A percentile compares a stretch with the other conserved stretches of the same genome.
Evolutionary conservation across 106 monocot genomes (phyloP).

Genomic region (Cymbidium sinense): DNA sequence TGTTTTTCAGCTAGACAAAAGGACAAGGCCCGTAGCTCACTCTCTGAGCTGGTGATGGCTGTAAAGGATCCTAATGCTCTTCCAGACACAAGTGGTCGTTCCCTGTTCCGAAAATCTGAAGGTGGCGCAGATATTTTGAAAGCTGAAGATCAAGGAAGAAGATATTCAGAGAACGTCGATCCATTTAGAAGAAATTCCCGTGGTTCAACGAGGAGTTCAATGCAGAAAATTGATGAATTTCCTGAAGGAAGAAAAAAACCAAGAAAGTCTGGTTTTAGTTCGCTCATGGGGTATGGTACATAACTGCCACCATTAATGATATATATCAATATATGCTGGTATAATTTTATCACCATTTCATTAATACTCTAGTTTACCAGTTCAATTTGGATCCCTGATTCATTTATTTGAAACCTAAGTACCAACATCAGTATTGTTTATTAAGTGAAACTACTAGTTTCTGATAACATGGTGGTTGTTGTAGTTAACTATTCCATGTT

Average conservation of each 20-base stretch:
- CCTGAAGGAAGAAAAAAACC: slow-evolving; percentile 59
- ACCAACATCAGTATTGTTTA: not conserved
- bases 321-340: not conserved
- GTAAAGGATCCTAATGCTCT: slow-evolving; percentile 58
- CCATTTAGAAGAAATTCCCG: slow-evolving; percentile 51
- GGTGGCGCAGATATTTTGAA: slow-evolving; percentile 12
- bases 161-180: slow-evolving; percentile 52
- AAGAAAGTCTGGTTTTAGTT: slow-evolving; percentile 60
- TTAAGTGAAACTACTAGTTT: not conserved
- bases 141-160: slow-evolving; percentile 32
- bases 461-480: not conserved
- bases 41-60: slow-evolving; percentile 80
- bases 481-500: not conserved
- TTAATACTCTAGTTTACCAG: not conserved
- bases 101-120: slow-evolving; percentile 65
- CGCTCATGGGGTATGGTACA: slow-evolving; percentile 77
- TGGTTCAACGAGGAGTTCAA: slow-evolving; percentile 52
- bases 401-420: not conserved
- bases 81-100: slow-evolving; percentile 50
- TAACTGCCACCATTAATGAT: not conserved
- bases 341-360: not conserved
- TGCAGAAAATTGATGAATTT: slow-evolving; percentile 74
- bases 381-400: not conserved
- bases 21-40: slow-evolving; percentile 67
- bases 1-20: slow-evolving; percentile 75